These are phyloP conservation scores for Chalciporus sphaerocephalus DNA, from an alignment of 768 basidiomycete species.

Conservation along the genomic window DNA sequence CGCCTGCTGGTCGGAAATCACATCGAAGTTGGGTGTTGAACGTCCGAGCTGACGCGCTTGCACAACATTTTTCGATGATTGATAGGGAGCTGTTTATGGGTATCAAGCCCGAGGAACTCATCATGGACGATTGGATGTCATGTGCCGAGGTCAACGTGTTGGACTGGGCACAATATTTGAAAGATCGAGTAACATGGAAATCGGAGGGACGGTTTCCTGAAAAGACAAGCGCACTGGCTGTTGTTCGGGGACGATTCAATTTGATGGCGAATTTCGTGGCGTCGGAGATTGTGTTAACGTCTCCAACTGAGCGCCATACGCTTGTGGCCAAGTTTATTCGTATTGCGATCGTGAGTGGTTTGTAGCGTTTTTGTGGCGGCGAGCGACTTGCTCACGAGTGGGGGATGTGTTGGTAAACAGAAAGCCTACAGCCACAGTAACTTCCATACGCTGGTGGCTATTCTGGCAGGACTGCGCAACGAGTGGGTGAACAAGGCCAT, in stretches of 20 bases:
- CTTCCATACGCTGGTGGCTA: conserved; percentile 74
- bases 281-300: conserved; percentile 77
- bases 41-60: conserved; percentile 57
- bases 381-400: not conserved
- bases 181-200: conserved; percentile 68
- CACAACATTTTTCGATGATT: conserved; percentile 81
- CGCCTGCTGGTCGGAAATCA: conserved; percentile 36
- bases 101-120: conserved; percentile 85
- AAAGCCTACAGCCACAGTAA: conserved; percentile 77
- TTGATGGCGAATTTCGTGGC: conserved; percentile 75
- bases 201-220: conserved; percentile 51
- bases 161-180: conserved; percentile 82
- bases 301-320: conserved; percentile 55
- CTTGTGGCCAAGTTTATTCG: conserved; percentile 80
- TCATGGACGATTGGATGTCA: conserved; percentile 65
- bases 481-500: conserved; percentile 67
- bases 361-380: not conserved
- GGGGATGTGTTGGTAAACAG: conserved; percentile 45
- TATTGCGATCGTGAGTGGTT: conserved; percentile 68
- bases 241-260: conserved; percentile 79
- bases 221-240: conserved; percentile 68
- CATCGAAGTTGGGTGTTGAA: conserved; percentile 73
- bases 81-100: conserved; percentile 83
- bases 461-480: conserved; percentile 71
- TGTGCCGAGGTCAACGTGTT: conserved; percentile 61